These are phyloP conservation scores for Rehmannia glutinosa DNA, from an alignment of 257 asterid genomes.

Conservation along the genomic window DNA sequence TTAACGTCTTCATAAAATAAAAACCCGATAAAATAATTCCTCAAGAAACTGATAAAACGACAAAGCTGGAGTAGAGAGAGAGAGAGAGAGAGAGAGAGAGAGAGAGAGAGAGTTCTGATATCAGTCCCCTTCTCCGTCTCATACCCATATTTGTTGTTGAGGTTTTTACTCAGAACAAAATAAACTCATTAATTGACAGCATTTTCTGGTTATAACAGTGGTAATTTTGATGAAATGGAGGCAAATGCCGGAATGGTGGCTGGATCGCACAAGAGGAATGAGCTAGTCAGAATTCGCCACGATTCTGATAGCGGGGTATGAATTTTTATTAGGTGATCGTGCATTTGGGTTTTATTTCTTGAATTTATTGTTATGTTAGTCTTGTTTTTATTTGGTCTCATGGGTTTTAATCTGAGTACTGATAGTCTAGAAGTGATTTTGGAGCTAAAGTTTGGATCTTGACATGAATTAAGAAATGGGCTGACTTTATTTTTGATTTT, in stretches of 20 bases:
- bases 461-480: constrained; percentile 5
- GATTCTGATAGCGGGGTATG: constrained; percentile 80
- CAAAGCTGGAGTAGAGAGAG: not conserved
- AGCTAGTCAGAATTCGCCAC: constrained; percentile 60
- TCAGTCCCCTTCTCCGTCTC: constrained; percentile 22
- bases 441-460: constrained; percentile 30
- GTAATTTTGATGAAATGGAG: constrained; percentile 41
- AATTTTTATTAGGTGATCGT: not conserved
- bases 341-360: constrained; percentile 24
- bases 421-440: not conserved
- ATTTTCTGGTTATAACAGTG: not conserved
- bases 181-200: not conserved
- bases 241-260: constrained; percentile 78
- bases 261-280: constrained; percentile 77
- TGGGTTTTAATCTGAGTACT: constrained; percentile 37
- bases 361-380: not conserved
- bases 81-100: constrained; percentile 1
- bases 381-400: not conserved
- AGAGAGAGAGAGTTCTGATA: constrained; percentile 20
- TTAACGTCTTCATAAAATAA: constrained; percentile 9
- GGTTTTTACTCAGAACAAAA: not conserved
- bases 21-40: constrained; percentile 14
- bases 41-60: constrained; percentile 28
- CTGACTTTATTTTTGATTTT: constrained; percentile 7
- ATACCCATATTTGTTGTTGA: not conserved